These are phyloP conservation scores for Mortierella claussenii DNA, from an alignment of 192 early-diverging fungal genomes.

Conservation along the genomic window DNA sequence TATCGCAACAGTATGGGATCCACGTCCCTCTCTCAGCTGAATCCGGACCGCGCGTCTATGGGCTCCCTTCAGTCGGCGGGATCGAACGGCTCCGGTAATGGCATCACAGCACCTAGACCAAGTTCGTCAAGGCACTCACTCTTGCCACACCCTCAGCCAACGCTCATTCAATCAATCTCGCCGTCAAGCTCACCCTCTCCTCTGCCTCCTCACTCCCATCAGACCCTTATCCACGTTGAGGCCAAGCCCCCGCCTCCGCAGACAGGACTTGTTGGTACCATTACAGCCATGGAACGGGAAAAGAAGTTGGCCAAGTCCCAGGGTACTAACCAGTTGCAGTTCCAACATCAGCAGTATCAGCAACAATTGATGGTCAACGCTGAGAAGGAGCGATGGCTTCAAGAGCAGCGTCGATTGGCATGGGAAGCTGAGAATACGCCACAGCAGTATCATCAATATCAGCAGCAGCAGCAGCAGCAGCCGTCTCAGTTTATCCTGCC, in stretches of 20 bases:
- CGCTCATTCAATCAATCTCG: not conserved
- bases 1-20: constrained; percentile 34
- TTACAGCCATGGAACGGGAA: constrained; percentile 46
- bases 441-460: not conserved
- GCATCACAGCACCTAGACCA: constrained; percentile 2
- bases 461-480: constrained; percentile 21
- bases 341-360: constrained; percentile 43
- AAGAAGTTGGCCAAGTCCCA: constrained; percentile 49
- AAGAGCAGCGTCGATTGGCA: constrained; percentile 40
- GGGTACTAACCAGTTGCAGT: constrained; percentile 39
- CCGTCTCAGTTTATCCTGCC: not conserved
- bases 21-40: not conserved
- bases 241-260: constrained; percentile 48
- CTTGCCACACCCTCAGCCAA: constrained; percentile 10
- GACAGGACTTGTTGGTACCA: constrained; percentile 40
- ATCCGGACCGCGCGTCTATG: constrained; percentile 20
- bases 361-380: constrained; percentile 25
- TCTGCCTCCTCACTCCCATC: not conserved
- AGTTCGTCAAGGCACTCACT: not conserved
- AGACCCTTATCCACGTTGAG: constrained; percentile 42
- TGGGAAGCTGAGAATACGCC: constrained; percentile 15
- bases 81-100: constrained; percentile 8
- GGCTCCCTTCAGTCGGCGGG: constrained; percentile 28
- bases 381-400: constrained; percentile 45
- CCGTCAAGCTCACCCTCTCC: not conserved